Percentiles rank a stretch among this genome's conserved stretches.
Evolutionary conservation across 805 yeast genomes (phyloP).

Genomic region (Metschnikowia bowlesiae): DNA sequence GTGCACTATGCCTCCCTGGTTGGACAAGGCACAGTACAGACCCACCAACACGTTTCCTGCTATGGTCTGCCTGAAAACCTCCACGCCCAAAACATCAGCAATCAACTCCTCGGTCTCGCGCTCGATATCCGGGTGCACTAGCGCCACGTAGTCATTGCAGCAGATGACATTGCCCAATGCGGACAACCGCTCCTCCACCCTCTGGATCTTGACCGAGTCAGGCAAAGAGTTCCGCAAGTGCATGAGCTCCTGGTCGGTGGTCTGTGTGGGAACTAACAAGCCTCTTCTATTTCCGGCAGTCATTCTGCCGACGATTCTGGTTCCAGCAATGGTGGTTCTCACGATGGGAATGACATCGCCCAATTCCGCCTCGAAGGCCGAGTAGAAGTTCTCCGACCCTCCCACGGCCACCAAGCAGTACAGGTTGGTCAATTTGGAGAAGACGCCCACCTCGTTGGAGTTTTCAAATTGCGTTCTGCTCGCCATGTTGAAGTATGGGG

Average conservation of each 20-base stretch:
- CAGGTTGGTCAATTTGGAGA: conserved; percentile 90
- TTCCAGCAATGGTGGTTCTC: conserved; percentile 97
- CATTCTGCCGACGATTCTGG: conserved; percentile 96
- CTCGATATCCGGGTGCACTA: conserved; percentile 98
- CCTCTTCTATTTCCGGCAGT: conserved; percentile 99
- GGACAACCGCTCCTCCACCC: conserved; percentile 95
- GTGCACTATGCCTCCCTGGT: conserved; percentile 98
- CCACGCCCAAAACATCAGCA: conserved; percentile 97
- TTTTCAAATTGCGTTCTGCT: conserved; percentile 77
- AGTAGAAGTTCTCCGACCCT: conserved; percentile 78
- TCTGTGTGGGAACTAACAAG: conserved; percentile 91
- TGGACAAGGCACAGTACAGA: conserved; percentile 88
- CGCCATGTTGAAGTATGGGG: conserved; percentile 42
- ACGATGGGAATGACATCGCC: conserved; percentile 96
- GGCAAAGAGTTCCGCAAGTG: conserved; percentile 96
- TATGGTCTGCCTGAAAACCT: conserved; percentile 97
- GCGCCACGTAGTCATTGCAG: conserved; percentile 97
- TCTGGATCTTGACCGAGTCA: conserved; percentile 89
- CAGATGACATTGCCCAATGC: conserved; percentile 98
- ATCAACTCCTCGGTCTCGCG: conserved; percentile 98
- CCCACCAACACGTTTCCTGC: conserved; percentile 98
- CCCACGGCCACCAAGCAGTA: conserved; percentile 96
- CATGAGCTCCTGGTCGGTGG: conserved; percentile 97
- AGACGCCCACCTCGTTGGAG: conserved; percentile 90
- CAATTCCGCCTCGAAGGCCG: conserved; percentile 95